Percentiles rank a stretch among this genome's conserved stretches.
phyloP scores from a whole-genome alignment of 1,139 yeast genomes.

The Protomyces arabidopsidicola region DNA sequence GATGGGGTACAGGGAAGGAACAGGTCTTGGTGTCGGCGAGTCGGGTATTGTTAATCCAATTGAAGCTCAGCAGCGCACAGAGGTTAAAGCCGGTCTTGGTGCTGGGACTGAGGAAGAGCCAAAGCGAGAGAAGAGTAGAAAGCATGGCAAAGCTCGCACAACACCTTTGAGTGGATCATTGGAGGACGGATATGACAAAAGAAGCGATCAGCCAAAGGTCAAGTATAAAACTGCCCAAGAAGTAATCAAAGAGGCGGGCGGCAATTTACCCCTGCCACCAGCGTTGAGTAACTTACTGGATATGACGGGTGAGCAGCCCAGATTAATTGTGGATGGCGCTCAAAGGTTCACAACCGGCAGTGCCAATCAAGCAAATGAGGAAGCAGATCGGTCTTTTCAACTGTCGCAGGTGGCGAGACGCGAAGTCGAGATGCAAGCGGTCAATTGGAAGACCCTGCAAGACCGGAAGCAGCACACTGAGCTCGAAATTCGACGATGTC shows the following conservation, averaged over 20 bases:
- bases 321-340: constrained; percentile 20
- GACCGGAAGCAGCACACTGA: constrained; percentile 34
- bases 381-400: constrained; percentile 21
- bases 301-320: constrained; percentile 35
- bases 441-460: constrained; percentile 37
- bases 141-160: constrained; percentile 31
- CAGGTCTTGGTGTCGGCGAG: constrained; percentile 68
- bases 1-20: constrained; percentile 85
- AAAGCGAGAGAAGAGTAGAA: constrained; percentile 31
- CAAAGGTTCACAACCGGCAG: constrained; percentile 24
- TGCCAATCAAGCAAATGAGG: constrained; percentile 18
- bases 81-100: constrained; percentile 63
- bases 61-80: constrained; percentile 63
- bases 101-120: constrained; percentile 44
- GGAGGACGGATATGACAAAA: constrained; percentile 34
- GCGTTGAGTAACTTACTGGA: constrained; percentile 39
- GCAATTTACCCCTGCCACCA: constrained; percentile 42
- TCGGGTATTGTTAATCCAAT: constrained; percentile 77
- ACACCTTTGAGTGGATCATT: constrained; percentile 30
- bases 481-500: constrained; percentile 35
- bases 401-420: constrained; percentile 36
- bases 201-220: constrained; percentile 32
- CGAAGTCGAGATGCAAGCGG: constrained; percentile 36
- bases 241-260: constrained; percentile 44
- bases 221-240: constrained; percentile 43